These are phyloP conservation scores for Umbelopsis sp. DNA, from an alignment of 192 early-diverging fungal species.

Conservation along the genomic window DNA sequence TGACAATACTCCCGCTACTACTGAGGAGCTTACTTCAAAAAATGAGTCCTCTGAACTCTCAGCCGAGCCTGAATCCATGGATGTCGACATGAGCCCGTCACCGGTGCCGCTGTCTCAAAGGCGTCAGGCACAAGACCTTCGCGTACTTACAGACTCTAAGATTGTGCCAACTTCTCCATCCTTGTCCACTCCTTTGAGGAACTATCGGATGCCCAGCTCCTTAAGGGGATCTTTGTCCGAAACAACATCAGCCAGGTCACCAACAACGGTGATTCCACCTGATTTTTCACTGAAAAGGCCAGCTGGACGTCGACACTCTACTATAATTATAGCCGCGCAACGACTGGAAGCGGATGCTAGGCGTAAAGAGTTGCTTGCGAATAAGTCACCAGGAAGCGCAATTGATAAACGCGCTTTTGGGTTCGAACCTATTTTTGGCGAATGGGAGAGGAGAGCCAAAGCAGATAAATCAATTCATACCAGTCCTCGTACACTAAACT, in stretches of 20 bases:
- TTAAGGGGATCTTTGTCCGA: constrained; percentile 10
- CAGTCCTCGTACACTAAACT: no score
- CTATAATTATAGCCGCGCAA: not conserved
- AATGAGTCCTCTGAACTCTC: not conserved
- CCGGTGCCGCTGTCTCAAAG: not conserved
- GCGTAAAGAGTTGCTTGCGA: not conserved
- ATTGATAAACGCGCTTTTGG: constrained; percentile 7
- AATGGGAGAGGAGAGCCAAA: constrained; percentile 13
- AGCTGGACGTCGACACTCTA: not conserved
- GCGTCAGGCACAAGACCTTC: not conserved
- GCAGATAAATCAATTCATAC: not conserved
- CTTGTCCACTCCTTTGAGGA: not conserved
- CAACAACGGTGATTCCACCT: not conserved
- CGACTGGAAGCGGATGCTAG: not conserved
- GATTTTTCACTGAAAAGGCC: constrained; percentile 9
- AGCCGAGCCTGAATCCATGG: not conserved
- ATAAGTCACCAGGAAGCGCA: not conserved
- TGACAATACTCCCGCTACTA: not conserved
- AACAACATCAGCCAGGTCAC: constrained; percentile 3
- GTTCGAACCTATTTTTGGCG: constrained; percentile 11
- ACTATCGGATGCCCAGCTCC: not conserved
- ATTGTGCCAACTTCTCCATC: not conserved
- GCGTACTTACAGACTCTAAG: not conserved
- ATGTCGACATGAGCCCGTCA: not conserved
- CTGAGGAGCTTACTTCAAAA: not conserved